Conservation (phyloP, 345 rosid genomes). For the Schrenkiella parvula region DNA sequence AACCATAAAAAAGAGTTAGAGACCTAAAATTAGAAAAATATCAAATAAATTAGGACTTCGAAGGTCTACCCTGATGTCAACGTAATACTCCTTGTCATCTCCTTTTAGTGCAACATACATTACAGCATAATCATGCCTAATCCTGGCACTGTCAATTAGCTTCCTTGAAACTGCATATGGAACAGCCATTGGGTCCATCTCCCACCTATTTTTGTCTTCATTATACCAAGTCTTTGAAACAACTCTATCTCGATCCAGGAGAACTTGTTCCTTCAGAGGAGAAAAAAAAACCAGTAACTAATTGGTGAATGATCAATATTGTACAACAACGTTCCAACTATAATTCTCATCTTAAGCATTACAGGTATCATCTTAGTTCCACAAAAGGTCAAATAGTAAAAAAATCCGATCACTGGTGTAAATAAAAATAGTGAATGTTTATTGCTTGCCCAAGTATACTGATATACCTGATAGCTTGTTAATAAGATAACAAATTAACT, state of each 20-base stretch:
- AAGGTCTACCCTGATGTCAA: conserved; percentile 66
- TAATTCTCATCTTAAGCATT: neutral
- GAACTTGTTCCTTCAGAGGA: conserved; percentile 65
- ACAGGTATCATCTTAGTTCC: neutral
- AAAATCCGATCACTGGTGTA: neutral
- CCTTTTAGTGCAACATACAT: conserved; percentile 82
- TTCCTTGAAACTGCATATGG: conserved; percentile 86
- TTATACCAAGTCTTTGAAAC: conserved; percentile 82
- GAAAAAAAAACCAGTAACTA: conserved; percentile 20
- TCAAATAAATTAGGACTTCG: conserved; percentile 4
- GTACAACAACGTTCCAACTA: neutral
- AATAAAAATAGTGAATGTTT: neutral
- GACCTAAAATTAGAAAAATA: neutral
- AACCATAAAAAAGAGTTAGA: conserved; percentile 31
- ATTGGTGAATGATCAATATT: conserved; percentile 12
- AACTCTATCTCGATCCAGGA: conserved; percentile 86
- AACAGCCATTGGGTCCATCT: conserved; percentile 81
- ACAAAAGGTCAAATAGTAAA: neutral
- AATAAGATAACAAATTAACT: neutral
- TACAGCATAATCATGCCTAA: conserved; percentile 92
- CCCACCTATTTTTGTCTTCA: conserved; percentile 79
- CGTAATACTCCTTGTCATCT: conserved; percentile 69
- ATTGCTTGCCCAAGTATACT: neutral
- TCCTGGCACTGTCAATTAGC: conserved; percentile 67
- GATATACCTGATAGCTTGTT: neutral